phyloP scores from a whole-genome alignment of 768 basidiomycete genomes.

The Candolleomyces eurysporus region DNA sequence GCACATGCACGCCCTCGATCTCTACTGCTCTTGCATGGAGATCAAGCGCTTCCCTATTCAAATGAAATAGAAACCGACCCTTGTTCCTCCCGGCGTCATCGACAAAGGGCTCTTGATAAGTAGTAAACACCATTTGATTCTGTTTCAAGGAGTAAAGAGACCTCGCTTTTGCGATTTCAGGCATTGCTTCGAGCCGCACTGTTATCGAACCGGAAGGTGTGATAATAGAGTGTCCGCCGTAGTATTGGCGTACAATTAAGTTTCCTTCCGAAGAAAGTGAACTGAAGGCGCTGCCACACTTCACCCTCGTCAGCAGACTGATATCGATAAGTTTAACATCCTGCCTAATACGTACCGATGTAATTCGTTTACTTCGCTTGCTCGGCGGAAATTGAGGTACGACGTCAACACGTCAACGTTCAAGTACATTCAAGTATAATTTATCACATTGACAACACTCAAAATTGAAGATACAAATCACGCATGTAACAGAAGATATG shows the following conservation, averaged over 20 bases:
- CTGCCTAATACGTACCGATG: background rate
- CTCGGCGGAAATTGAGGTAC: background rate
- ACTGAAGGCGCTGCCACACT: background rate
- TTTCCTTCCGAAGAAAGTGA: background rate
- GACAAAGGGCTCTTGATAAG: background rate
- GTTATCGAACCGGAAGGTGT: background rate
- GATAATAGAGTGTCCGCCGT: background rate
- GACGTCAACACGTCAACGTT: background rate
- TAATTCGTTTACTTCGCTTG: background rate
- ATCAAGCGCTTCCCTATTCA: background rate
- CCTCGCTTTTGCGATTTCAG: constrained; percentile 1
- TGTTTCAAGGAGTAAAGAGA: background rate
- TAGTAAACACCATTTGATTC: background rate
- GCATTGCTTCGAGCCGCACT: constrained; percentile 1
- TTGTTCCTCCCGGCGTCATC: constrained; percentile 3
- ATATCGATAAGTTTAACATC: background rate
- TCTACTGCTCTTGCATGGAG: background rate
- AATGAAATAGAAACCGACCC: background rate
- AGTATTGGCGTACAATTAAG: background rate
- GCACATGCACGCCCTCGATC: background rate
- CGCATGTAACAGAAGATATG: constrained; percentile 2
- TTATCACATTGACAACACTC: background rate
- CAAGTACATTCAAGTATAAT: no score
- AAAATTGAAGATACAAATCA: constrained; percentile 4
- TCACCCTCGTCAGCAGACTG: constrained; percentile 1